Base-by-base conservation (phyloP, 192 early-diverging fungal species). In the Coemansia aciculifera region DNA sequence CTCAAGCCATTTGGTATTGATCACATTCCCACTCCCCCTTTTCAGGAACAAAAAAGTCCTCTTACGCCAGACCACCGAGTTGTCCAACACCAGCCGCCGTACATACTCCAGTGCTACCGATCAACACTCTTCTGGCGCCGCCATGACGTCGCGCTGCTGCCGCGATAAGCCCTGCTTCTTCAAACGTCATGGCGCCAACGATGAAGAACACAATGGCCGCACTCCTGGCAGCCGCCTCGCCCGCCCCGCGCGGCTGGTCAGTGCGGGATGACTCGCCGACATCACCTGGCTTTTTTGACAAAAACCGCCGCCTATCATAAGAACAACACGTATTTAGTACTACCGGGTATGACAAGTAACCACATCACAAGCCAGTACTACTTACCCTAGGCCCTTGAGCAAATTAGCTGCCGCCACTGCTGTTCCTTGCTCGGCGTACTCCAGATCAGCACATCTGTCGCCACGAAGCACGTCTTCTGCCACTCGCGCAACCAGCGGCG, bases 371-470 rank as follows among this genome's bases (percentile, higher is more conserved):
- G 32, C 11, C 40, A 11, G 13, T 42, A n/a, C 37, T 42, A 36
- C 73, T 75, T 75, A 81, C 74, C 79, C 80, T 23, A 83, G 56
- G 38, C 80, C 80, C 75, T 77, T 77, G 60, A 83, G 72, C 61
- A 83, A 44, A 13, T 70, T 77, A 8, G 70, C 72, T 19, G 79
- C 72, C 5, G 80, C 72, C 17, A 57, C 29, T 2, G 62, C 75
- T 34, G 61, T 59, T 6, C 72, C 61, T 21, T 72, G 75, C 66
- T 83, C 80, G 3, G 80, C 80, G 12, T 72, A 69, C 61, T 74
- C 75, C 51, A 83, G 46, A 24, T 73, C 69, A 0, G 54, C 48
- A 12, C 72, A 72, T 11, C 43, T 31, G 40, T 29, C 34, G 13
- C 72, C 75, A 29, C 48, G 46, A 5, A 74, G 68, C 17, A 83